Evolutionary conservation across 179 eudicot species (phyloP).

Genomic region (Patellifolia procumbens): DNA sequence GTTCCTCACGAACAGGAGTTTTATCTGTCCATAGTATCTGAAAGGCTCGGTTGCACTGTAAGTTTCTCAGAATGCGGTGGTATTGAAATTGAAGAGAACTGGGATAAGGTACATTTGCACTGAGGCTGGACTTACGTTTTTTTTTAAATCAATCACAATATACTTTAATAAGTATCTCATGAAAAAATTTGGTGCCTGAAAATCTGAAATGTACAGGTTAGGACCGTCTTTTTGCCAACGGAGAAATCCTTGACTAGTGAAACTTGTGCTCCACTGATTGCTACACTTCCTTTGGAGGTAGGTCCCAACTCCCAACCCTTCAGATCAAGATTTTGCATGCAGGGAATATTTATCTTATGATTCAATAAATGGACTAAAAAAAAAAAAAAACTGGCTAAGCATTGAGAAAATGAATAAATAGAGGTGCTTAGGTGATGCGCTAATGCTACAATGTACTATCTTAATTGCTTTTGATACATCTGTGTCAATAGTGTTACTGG

Average conservation of each 20-base stretch:
- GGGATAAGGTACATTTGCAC: constrained; percentile 62
- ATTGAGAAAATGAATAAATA: background rate
- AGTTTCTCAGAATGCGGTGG: constrained; percentile 90
- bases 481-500: background rate
- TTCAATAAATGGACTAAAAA: background rate
- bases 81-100: constrained; percentile 85
- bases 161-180: background rate
- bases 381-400: background rate
- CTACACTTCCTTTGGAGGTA: constrained; percentile 86
- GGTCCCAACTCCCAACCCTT: background rate
- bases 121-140: background rate
- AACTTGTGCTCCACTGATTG: constrained; percentile 79
- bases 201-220: constrained; percentile 74
- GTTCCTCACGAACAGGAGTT: constrained; percentile 81
- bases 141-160: constrained; percentile 1
- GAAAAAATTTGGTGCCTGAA: background rate
- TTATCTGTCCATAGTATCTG: constrained; percentile 73
- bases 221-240: constrained; percentile 66
- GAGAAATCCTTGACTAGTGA: constrained; percentile 56
- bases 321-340: background rate
- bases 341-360: background rate
- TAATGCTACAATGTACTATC: background rate
- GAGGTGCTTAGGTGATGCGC: background rate
- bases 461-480: background rate
- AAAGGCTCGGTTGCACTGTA: constrained; percentile 67